Base-by-base conservation (phyloP, 2,329 filamentous ascomycete species). In the Aspergillus sp. region DNA sequence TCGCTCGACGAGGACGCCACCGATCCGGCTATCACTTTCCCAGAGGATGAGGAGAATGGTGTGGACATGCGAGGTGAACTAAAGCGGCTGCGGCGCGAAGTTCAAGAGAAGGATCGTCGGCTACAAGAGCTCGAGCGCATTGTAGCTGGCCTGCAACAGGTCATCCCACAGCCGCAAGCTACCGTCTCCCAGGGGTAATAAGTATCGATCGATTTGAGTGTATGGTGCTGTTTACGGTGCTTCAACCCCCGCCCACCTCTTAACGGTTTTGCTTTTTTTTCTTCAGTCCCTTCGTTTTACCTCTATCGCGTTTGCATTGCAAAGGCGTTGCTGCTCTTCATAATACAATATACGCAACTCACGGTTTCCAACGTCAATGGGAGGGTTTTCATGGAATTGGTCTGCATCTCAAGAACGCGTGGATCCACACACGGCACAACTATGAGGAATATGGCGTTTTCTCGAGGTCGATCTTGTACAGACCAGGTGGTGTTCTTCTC, bases 61-160 rank as follows among this genome's bases (percentile, higher is more conserved):
- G 68, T 70, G 22, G 69, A 75, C 39, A 64, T 90, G 32, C 84
- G 83, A 18, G 81, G 85, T 47, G 86, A 90, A 68, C 74, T 89
- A 59, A 89, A 89, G 74, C 81, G 86, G 34, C 75, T 91, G 36
- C 81, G 83, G n/a, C 77, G 78, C 45, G 87, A 90, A 70, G 87
- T 88, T 58, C 79, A 85, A 61, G 83, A 86, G 64, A 78, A 78
- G 56, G 76, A 78, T 55, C 71, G 73, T n/a, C 72, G 74, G 17
- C 64, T 79, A 11, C 66, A 75, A 58, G 74, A 77, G 48, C 61
- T 78, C 39, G 76, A 78, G 61, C 64, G 71, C 41, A 71, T 74
- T 50, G 72, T 75, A 15, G 62, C 68, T 6, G 72, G 68, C 11
- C 58, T 75, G 48, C 73, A 74, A 60, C 72, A 74, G 57, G 67